Conservation (phyloP, 2,329 filamentous ascomycete genomes). For the Hypoxylon sp. region DNA sequence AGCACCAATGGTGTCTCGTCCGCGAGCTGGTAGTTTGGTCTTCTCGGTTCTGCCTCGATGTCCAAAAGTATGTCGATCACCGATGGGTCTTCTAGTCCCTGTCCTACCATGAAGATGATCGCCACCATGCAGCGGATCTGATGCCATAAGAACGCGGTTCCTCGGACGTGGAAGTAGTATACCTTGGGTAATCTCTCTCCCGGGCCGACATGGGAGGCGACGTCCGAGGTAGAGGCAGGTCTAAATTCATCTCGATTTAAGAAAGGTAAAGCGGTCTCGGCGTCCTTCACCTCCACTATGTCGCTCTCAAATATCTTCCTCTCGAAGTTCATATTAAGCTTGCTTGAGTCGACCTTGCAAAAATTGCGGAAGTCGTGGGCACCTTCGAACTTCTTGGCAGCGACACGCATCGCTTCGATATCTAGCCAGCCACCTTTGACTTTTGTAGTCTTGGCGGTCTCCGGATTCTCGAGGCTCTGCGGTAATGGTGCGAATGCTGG, state of each 20-base stretch:
- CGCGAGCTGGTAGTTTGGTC: constrained; percentile 91
- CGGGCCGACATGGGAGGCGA: constrained; percentile 36
- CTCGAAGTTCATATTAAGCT: constrained; percentile 88
- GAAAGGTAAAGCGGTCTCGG: constrained; percentile 69
- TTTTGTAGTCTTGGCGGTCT: constrained; percentile 42
- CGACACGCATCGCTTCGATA: constrained; percentile 86
- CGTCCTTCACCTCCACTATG: constrained; percentile 77
- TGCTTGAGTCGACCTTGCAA: constrained; percentile 91
- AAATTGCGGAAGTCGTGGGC: constrained; percentile 96
- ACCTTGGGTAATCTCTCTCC: constrained; percentile 70
- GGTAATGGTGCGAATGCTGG: constrained; percentile 84
- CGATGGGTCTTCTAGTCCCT: constrained; percentile 83
- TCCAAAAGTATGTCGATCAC: constrained; percentile 84
- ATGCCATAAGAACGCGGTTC: constrained; percentile 96
- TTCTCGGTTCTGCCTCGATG: constrained; percentile 76
- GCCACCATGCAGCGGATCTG: constrained; percentile 96
- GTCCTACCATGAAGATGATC: constrained; percentile 91
- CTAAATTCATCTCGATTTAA: constrained; percentile 64
- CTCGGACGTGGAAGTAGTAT: constrained; percentile 90
- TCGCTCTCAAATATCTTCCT: constrained; percentile 84
- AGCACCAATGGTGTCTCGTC: constrained; percentile 90
- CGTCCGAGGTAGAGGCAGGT: constrained; percentile 49
- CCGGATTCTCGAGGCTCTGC: constrained; percentile 64
- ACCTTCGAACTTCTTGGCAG: constrained; percentile 84
- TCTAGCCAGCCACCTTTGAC: constrained; percentile 83